Evolutionary conservation across 805 yeast genomes (phyloP).

Genomic region (Brettanomyces custersianus): DNA sequence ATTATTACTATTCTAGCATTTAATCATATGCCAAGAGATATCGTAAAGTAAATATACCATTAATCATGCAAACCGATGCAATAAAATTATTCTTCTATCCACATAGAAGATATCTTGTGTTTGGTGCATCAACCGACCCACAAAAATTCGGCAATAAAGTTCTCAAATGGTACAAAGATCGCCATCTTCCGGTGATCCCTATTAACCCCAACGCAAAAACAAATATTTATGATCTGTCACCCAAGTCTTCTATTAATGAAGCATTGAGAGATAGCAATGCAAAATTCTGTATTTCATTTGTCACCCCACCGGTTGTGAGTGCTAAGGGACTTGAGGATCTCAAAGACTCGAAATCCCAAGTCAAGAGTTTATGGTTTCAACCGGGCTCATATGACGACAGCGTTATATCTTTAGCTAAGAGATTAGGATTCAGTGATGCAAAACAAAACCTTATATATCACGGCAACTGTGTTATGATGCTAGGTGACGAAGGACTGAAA

Average conservation of each 20-base stretch:
- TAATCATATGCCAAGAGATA: no score
- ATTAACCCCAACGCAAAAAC: slow-evolving; percentile 48
- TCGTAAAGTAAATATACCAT: no score
- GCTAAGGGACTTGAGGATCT: slow-evolving; percentile 28
- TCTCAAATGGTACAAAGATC: slow-evolving; percentile 54
- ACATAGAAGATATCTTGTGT: slow-evolving; percentile 27
- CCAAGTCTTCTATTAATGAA: background rate
- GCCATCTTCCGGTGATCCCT: slow-evolving; percentile 51
- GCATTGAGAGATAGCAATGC: slow-evolving; percentile 6
- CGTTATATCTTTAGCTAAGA: slow-evolving; percentile 30
- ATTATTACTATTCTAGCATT: no score
- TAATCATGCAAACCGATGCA: background rate
- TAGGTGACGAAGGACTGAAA: slow-evolving; percentile 1
- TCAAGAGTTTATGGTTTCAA: slow-evolving; percentile 71
- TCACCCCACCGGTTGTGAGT: slow-evolving; percentile 64
- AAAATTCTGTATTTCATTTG: slow-evolving; percentile 39
- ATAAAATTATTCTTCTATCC: slow-evolving; percentile 5
- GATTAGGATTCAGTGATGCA: slow-evolving; percentile 21
- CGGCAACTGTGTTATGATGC: slow-evolving; percentile 1
- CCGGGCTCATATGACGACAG: slow-evolving; percentile 65
- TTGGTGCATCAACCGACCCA: slow-evolving; percentile 63
- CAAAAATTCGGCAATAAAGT: slow-evolving; percentile 65
- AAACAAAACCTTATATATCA: slow-evolving; percentile 8
- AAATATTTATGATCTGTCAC: slow-evolving; percentile 20
- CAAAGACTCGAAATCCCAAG: slow-evolving; percentile 14